Base-by-base conservation (phyloP, 1,284 basidiomycete species). In the Ceratobasidium sp. region DNA sequence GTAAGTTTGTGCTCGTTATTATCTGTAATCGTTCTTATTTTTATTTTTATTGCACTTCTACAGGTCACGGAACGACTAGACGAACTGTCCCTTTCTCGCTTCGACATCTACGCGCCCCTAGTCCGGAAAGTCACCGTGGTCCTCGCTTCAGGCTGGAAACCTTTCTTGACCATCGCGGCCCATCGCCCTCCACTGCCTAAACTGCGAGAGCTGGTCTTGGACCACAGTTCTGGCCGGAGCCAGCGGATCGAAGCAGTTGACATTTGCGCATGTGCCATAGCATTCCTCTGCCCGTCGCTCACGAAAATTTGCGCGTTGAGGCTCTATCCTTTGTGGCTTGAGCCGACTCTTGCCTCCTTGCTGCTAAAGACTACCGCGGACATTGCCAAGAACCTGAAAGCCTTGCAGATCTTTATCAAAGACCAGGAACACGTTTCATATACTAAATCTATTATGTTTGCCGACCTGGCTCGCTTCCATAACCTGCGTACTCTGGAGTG, bases 241-340 rank as follows among this genome's bases (percentile, higher is more conserved):
- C 33, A 1, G 16, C 23, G 1, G 20, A 0, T 27, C 10, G 27
- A 33, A 18, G 8, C 48, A 30, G 14, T 23, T 10, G 5, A 48
- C 20, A 18, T 38, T 30, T n/a, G 30, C 27, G n/a, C 14, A 27
- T 46, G 23, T 8, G n/a, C 27, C 12, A 8, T 27, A 0, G 64
- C 64, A 4, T 48, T 66, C 23, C 64, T 66, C 35, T 66, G 64
- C 27, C n/a, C 38, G 2, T 27, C 64, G 10, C 41, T 66, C 14
- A 8, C 16, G 1, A n/a, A 44, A 7, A 7, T 66, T 27, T 10
- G 41, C n/a, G 7, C n/a, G 2, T 12, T 35, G 18, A n/a, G 46
- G 16, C 55, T n/a, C 27, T 48, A 23, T 33, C 4, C 23, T 7
- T 30, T 18, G 48, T 55, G 30, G 3, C 14, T 41, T 6, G 27